A percentile compares a stretch with the other conserved stretches of the same genome.
Conservation (phyloP, 2,329 filamentous ascomycete species). For the Penicillium sp. region DNA sequence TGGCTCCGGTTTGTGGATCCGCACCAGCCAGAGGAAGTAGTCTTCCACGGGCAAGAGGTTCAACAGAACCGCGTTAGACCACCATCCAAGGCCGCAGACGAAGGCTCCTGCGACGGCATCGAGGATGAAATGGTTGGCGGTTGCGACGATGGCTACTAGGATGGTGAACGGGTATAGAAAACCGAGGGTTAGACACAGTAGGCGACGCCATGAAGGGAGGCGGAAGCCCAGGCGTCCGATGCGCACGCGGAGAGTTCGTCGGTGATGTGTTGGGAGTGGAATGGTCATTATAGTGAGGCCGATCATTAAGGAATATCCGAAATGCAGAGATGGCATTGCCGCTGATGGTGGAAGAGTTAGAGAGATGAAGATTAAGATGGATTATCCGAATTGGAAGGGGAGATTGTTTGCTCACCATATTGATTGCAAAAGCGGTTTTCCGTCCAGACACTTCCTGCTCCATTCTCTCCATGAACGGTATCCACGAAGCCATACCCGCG, state of each 20-base stretch:
- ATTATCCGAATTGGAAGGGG: too few species aligned
- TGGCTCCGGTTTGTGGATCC: slow-evolving; percentile 66
- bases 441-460: slow-evolving; percentile 72
- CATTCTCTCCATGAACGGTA: slow-evolving; percentile 61
- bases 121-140: slow-evolving; percentile 73
- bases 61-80: slow-evolving; percentile 57
- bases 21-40: slow-evolving; percentile 65
- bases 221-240: slow-evolving; percentile 44
- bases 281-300: slow-evolving; percentile 70
- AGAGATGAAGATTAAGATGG: too few species aligned
- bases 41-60: slow-evolving; percentile 70
- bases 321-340: slow-evolving; percentile 76
- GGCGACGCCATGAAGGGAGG: slow-evolving; percentile 56
- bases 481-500: slow-evolving; percentile 65
- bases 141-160: slow-evolving; percentile 69
- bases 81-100: slow-evolving; percentile 69
- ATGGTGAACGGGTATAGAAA: slow-evolving; percentile 69
- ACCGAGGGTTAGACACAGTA: slow-evolving; percentile 56
- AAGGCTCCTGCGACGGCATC: slow-evolving; percentile 71
- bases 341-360: too few species aligned
- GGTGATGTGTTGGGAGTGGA: slow-evolving; percentile 61
- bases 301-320: slow-evolving; percentile 75
- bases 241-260: slow-evolving; percentile 41
- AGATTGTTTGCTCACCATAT: slow-evolving; percentile 58
- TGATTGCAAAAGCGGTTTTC: slow-evolving; percentile 76